Evolutionary conservation across 2,329 filamentous ascomycete species (phyloP).

Genomic region (Lecanicillium sp.): DNA sequence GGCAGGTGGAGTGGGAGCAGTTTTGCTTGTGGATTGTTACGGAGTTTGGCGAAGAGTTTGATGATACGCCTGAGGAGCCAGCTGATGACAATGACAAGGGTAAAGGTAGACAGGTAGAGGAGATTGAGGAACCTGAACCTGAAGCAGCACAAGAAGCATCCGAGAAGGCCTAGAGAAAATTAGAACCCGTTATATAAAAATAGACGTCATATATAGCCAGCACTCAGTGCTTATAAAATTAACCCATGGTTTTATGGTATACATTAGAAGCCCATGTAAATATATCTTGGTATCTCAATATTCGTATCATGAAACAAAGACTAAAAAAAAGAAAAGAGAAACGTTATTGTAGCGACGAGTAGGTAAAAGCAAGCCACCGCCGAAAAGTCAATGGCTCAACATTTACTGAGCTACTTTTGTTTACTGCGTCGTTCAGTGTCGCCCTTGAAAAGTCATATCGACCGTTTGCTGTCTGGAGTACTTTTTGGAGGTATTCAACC

Average conservation of each 20-base stretch:
- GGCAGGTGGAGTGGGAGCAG: constrained; percentile 75
- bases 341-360: background rate
- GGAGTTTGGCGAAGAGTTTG: constrained; percentile 63
- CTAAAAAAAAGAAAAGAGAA: background rate
- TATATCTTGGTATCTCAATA: too few species aligned
- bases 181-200: background rate
- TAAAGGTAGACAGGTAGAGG: background rate
- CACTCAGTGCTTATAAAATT: too few species aligned
- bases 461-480: constrained; percentile 60
- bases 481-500: constrained; percentile 48
- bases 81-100: constrained; percentile 6
- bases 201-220: too few species aligned
- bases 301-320: too few species aligned
- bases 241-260: too few species aligned
- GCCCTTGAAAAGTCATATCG: constrained; percentile 55
- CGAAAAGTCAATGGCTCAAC: constrained; percentile 42
- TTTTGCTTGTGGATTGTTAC: constrained; percentile 87
- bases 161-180: background rate
- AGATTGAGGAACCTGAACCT: constrained; percentile 8
- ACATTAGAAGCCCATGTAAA: too few species aligned
- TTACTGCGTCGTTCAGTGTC: constrained; percentile 48
- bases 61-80: constrained; percentile 17
- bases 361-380: constrained; percentile 37
- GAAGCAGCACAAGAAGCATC: too few species aligned
- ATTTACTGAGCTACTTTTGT: constrained; percentile 25